Percentiles rank a stretch among this genome's conserved stretches.
Evolutionary conservation across 2,329 filamentous ascomycete species (phyloP).

Genomic region (Aquanectria penicillioides): DNA sequence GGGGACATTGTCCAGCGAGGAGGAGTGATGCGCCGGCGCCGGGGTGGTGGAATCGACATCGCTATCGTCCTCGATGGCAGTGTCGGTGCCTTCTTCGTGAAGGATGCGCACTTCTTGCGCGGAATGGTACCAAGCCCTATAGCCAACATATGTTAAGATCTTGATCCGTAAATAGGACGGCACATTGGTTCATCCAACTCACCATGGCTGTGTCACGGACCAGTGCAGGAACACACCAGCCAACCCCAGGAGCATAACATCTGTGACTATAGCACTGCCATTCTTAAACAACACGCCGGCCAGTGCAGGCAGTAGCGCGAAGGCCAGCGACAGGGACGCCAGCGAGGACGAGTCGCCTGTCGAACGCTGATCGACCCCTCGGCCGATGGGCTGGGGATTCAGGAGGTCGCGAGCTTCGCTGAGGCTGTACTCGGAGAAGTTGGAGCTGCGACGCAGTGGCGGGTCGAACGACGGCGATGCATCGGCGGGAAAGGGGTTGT

Average conservation of each 20-base stretch:
- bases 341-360: conserved; percentile 71
- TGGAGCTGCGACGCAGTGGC: conserved; percentile 75
- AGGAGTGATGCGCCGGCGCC: conserved; percentile 28
- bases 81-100: conserved; percentile 55
- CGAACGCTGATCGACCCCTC: conserved; percentile 39
- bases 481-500: conserved; percentile 27
- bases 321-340: conserved; percentile 82
- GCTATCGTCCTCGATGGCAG: conserved; percentile 57
- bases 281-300: conserved; percentile 86
- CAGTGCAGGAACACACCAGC: conserved; percentile 91
- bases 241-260: conserved; percentile 81
- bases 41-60: conserved; percentile 48
- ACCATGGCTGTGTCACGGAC: conserved; percentile 93
- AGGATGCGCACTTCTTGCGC: conserved; percentile 70
- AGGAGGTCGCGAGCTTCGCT: conserved; percentile 77
- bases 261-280: conserved; percentile 84
- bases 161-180: background rate
- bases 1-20: conserved; percentile 56
- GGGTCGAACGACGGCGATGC: conserved; percentile 38
- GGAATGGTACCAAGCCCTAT: conserved; percentile 72
- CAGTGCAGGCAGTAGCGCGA: conserved; percentile 87
- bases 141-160: background rate
- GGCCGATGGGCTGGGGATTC: conserved; percentile 56
- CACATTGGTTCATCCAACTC: conserved; percentile 42
- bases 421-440: conserved; percentile 79